phyloP scores from a whole-genome alignment of 768 basidiomycete species.

The Amanita rimosa region DNA sequence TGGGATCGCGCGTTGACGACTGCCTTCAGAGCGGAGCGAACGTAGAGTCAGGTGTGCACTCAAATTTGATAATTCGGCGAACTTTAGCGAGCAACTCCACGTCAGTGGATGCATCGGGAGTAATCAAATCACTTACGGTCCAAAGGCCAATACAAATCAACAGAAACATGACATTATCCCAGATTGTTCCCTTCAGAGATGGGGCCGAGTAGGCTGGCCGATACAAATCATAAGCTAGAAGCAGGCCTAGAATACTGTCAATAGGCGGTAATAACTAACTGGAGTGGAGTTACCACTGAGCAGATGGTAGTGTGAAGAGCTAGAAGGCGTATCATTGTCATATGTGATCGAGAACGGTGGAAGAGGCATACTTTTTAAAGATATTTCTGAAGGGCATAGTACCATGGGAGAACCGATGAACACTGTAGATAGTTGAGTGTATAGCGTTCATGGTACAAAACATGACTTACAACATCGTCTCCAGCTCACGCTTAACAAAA shows the following conservation, averaged over 20 bases:
- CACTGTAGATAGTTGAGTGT: constrained; percentile 26
- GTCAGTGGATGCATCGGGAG: background rate
- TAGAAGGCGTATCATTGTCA: constrained; percentile 17
- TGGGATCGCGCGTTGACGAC: constrained; percentile 75
- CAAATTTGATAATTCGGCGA: constrained; percentile 78
- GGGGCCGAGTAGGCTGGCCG: constrained; percentile 63
- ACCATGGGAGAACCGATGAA: constrained; percentile 92
- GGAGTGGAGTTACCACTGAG: constrained; percentile 38
- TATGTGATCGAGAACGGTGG: background rate
- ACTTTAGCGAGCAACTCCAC: constrained; percentile 31
- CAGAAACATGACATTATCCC: constrained; percentile 59
- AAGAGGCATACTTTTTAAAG: constrained; percentile 68
- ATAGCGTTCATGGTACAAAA: background rate
- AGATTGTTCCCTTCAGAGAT: constrained; percentile 47
- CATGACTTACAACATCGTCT: constrained; percentile 74
- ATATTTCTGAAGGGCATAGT: constrained; percentile 86
- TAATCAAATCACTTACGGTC: constrained; percentile 43
- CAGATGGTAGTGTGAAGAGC: constrained; percentile 85
- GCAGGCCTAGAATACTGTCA: constrained; percentile 35
- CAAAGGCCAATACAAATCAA: constrained; percentile 55
- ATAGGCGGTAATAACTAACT: background rate
- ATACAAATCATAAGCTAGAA: constrained; percentile 75
- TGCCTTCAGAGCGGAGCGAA: constrained; percentile 70
- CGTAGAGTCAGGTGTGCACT: constrained; percentile 75
- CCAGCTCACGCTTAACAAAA: constrained; percentile 85